A percentile compares a stretch with the other conserved stretches of the same genome.
These are phyloP conservation scores for Plectosphaerella cucumerina DNA, from an alignment of 2,329 filamentous ascomycete species.

Conservation along the genomic window DNA sequence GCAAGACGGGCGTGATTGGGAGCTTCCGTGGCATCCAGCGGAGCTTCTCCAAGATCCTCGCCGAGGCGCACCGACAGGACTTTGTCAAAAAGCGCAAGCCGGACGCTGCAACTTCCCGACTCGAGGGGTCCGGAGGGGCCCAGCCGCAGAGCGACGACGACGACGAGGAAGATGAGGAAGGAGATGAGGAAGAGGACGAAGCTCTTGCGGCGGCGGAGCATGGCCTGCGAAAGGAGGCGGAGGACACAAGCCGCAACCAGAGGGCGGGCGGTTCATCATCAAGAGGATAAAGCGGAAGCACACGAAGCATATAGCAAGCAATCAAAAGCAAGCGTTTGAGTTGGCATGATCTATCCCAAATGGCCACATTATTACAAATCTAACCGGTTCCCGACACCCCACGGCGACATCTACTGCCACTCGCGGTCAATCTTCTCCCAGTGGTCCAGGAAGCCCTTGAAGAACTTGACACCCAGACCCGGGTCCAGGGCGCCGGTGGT, in stretches of 20 bases:
- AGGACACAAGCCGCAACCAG: background rate
- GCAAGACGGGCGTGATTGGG: constrained; percentile 10
- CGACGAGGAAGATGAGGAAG: constrained; percentile 24
- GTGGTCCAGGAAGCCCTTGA: constrained; percentile 82
- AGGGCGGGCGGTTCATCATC: background rate
- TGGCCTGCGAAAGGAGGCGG: background rate
- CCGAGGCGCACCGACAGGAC: constrained; percentile 82
- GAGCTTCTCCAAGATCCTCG: constrained; percentile 61
- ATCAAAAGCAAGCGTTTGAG: too few relatives aligned
- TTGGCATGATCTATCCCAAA: too few relatives aligned
- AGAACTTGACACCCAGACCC: constrained; percentile 80
- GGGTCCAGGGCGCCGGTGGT: constrained; percentile 85
- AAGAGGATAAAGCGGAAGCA: too few relatives aligned
- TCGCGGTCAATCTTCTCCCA: constrained; percentile 83
- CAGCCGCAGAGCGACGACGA: constrained; percentile 18
- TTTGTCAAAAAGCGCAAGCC: constrained; percentile 72
- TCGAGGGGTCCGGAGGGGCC: constrained; percentile 6
- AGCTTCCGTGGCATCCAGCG: constrained; percentile 18
- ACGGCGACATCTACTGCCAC: constrained; percentile 46
- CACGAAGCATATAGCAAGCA: too few relatives aligned
- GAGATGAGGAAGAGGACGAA: too few relatives aligned
- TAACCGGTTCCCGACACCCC: background rate
- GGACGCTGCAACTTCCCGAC: constrained; percentile 18
- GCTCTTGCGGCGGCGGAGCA: too few relatives aligned
- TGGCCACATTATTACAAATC: background rate